Evolutionary conservation across 768 basidiomycete species (phyloP).

Genomic region (Candolleomyces aberdarensis): DNA sequence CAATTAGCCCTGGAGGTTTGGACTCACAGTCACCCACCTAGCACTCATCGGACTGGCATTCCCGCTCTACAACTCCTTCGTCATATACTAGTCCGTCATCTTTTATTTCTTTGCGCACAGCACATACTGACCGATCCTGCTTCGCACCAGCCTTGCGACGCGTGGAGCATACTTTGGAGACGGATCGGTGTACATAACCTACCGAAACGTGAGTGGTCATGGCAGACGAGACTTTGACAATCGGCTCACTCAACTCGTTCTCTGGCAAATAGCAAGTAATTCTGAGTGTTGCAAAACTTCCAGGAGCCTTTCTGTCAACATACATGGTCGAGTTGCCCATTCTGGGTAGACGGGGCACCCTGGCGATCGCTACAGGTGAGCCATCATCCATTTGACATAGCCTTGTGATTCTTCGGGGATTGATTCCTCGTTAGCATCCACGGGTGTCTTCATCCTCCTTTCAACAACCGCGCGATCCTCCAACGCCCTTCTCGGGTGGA

Average conservation of each 20-base stretch:
- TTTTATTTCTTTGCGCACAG: too few species aligned
- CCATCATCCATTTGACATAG: slow-evolving; percentile 15
- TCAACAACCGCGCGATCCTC: slow-evolving; percentile 73
- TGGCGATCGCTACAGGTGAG: slow-evolving; percentile 62
- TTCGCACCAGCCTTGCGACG: slow-evolving; percentile 24
- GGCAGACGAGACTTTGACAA: not conserved
- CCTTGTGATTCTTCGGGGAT: slow-evolving; percentile 21
- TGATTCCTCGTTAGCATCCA: slow-evolving; percentile 47
- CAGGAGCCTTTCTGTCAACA: slow-evolving; percentile 69
- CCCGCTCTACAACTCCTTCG: slow-evolving; percentile 28
- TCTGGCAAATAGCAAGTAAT: slow-evolving; percentile 56
- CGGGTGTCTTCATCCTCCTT: slow-evolving; percentile 71
- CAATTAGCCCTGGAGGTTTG: not conserved
- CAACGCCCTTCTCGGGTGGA: slow-evolving; percentile 71
- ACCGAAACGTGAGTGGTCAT: slow-evolving; percentile 55
- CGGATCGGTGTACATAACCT: slow-evolving; percentile 65
- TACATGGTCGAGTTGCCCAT: slow-evolving; percentile 64
- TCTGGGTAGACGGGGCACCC: slow-evolving; percentile 64
- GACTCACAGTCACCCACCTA: slow-evolving; percentile 18
- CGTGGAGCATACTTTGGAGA: slow-evolving; percentile 71
- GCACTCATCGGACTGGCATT: slow-evolving; percentile 71
- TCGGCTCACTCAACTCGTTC: not conserved
- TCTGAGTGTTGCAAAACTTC: slow-evolving; percentile 62
- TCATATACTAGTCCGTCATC: slow-evolving; percentile 25
- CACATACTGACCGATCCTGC: not conserved